A percentile compares a stretch with the other conserved stretches of the same genome.
Evolutionary conservation across 83 land plant genomes (phyloP).

Genomic region (Picea abies): DNA sequence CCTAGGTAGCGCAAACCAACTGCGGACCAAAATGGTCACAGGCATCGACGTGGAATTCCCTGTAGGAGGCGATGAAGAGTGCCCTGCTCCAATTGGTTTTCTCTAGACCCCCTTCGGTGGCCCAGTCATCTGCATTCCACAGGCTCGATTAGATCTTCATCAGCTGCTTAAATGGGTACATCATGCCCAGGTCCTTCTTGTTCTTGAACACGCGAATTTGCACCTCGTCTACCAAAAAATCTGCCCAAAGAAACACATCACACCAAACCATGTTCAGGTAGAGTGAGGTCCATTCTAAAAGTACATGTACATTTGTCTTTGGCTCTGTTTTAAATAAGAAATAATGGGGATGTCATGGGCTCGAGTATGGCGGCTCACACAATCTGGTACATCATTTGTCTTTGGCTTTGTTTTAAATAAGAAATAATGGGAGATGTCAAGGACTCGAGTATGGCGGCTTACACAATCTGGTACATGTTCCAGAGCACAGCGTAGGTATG

Average conservation of each 20-base stretch:
- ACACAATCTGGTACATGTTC: too few species aligned
- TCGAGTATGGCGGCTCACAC: constrained; percentile 37
- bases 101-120: constrained; percentile 81
- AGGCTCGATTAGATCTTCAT: constrained; percentile 26
- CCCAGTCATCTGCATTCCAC: constrained; percentile 66
- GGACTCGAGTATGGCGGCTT: too few species aligned
- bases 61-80: constrained; percentile 73
- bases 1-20: not conserved
- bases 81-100: constrained; percentile 78
- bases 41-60: constrained; percentile 58
- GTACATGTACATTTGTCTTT: too few species aligned
- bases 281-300: too few species aligned
- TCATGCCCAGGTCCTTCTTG: constrained; percentile 40
- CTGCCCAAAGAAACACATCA: constrained; percentile 18
- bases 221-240: constrained; percentile 37
- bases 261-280: not conserved
- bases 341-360: too few species aligned
- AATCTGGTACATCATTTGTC: not conserved
- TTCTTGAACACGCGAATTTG: constrained; percentile 53
- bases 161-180: constrained; percentile 46
- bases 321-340: too few species aligned
- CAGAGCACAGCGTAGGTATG: too few species aligned
- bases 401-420: too few species aligned
- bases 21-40: constrained; percentile 20
- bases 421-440: too few species aligned